Evolutionary conservation across 768 basidiomycete species (phyloP).

Genomic region (Leucocoprinus birnbaumii): DNA sequence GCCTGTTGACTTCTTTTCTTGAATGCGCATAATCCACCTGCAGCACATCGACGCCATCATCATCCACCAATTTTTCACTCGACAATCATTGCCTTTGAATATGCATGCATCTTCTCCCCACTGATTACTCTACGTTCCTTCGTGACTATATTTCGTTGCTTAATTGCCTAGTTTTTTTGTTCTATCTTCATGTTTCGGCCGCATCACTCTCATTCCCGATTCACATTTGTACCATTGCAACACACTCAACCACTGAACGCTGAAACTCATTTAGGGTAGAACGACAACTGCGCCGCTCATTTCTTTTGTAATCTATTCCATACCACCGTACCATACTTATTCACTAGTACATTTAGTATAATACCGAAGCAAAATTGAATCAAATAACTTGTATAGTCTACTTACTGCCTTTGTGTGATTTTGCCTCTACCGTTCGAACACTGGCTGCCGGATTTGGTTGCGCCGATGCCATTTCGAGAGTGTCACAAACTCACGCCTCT

Average conservation of each 20-base stretch:
- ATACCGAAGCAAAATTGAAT: background rate
- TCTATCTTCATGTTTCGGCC: background rate
- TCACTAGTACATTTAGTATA: background rate
- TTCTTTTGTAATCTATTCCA: slow-evolving; percentile 5
- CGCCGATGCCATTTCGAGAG: slow-evolving; percentile 1
- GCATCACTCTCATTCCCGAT: background rate
- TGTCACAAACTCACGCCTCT: background rate
- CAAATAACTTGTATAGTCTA: too few species aligned
- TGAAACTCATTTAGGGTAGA: background rate
- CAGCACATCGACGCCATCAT: background rate
- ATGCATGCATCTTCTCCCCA: too few species aligned
- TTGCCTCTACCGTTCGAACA: background rate
- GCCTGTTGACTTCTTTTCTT: background rate
- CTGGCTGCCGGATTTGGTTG: background rate
- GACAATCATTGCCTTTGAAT: background rate
- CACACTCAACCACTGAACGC: background rate
- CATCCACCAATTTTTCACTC: background rate
- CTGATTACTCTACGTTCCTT: background rate
- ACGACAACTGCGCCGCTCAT: background rate
- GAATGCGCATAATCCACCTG: background rate
- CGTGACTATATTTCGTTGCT: background rate
- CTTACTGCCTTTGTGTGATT: too few species aligned
- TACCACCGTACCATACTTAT: background rate
- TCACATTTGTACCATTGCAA: background rate
- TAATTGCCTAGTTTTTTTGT: background rate